Evolutionary conservation across 2,329 filamentous ascomycete genomes (phyloP), one percentile per base, ranked within the genome.

Genomic region (Aspergillus piperis): DNA sequence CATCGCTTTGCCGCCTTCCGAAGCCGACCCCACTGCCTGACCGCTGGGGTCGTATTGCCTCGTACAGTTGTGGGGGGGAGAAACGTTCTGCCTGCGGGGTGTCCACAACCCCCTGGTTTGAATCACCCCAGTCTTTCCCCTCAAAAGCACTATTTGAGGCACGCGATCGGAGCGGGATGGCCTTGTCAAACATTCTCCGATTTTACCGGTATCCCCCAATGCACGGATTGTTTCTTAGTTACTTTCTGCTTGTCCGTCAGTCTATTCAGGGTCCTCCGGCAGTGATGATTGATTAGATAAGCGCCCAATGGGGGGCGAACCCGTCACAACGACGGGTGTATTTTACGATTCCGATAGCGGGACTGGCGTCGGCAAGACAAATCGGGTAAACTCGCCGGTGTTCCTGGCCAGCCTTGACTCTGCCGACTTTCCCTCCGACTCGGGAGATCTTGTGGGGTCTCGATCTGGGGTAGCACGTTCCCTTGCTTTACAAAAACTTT

Each of bases 1-100:
- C 53, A 44, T 47, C 55, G 52, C 54, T 67, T 67, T 67, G 64
- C 65, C 65, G 65, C 61, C 64, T 62, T 64, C 63, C 64, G 64
- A 66, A 65, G 66, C 63, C 64, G 66, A 59, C 59, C 64, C 64
- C 64, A 63, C 62, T 10, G 39, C 25, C 23, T 8, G 17, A 17
- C 17, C 30, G 30, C 17, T 21, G 10, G 10, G 21, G 15, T 10
- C 25, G 53, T 55, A 55, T 47, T 47, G 53, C 41, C 25, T 47
- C 41, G 27, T 59, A 54, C 56, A 44, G 50, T 7, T 30, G 21
- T 48, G 41, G 39, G 27, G 30, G 17, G 53, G 53, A 47, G 53
- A 55, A 54, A 55, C 25, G 25, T 55, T 55, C 53, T 32, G 23
- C 53, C 53, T 55, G 53, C 53, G 53, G 53, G 53, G 52, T 13